Conservation (phyloP, 768 basidiomycete species). For the Rhizopogon vulgaris region DNA sequence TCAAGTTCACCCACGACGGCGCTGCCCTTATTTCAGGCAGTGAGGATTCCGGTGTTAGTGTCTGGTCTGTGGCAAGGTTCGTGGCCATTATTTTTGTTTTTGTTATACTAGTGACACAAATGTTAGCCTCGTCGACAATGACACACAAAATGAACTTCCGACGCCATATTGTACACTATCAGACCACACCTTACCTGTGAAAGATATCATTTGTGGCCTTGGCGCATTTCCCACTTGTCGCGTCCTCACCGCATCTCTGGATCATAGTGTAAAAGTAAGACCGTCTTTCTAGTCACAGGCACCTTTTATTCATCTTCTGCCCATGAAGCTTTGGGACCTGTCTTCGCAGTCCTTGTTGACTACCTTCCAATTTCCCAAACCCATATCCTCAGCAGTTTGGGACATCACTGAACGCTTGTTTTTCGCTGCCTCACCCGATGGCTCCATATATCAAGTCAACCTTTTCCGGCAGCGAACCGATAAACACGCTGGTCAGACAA, state of each 20-base stretch:
- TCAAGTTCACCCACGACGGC: conserved; percentile 82
- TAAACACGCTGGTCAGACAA: conserved; percentile 41
- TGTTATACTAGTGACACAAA: conserved; percentile 9
- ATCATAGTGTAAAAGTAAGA: too few species aligned
- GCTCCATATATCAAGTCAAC: conserved; percentile 75
- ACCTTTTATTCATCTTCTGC: conserved; percentile 6
- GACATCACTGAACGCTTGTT: conserved; percentile 85
- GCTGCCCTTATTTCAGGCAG: conserved; percentile 78
- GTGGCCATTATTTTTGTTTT: conserved; percentile 18
- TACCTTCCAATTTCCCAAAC: conserved; percentile 77
- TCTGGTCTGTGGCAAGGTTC: conserved; percentile 88
- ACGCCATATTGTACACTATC: conserved; percentile 74
- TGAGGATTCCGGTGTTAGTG: conserved; percentile 83
- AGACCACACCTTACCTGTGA: conserved; percentile 90
- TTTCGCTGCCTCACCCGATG: conserved; percentile 76
- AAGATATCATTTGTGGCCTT: conserved; percentile 73
- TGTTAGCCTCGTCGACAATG: conserved; percentile 68
- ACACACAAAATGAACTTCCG: conserved; percentile 49
- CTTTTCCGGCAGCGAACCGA: conserved; percentile 61
- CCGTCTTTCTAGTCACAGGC: conserved; percentile 7
- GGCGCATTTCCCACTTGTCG: conserved; percentile 44
- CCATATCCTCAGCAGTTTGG: conserved; percentile 65
- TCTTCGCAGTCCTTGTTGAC: conserved; percentile 69
- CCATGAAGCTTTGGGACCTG: conserved; percentile 70
- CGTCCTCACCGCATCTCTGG: too few species aligned